These are phyloP conservation scores for Populus hybrid DNA, from an alignment of 441 rosid species.

Conservation along the genomic window DNA sequence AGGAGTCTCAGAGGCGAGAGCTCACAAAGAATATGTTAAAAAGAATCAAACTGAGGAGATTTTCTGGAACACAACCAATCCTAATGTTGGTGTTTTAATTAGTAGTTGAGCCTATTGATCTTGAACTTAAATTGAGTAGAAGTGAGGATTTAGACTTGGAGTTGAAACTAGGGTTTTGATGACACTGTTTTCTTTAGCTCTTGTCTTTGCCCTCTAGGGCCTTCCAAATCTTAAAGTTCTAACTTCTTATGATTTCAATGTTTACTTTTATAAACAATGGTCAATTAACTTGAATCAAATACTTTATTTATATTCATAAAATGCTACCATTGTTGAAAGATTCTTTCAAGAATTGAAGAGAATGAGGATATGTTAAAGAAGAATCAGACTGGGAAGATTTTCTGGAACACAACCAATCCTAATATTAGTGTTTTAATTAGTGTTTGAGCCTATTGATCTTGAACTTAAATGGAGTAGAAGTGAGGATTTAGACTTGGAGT, in stretches of 20 bases:
- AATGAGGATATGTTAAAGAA: slow-evolving; percentile 13
- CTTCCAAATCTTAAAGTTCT: too few species aligned
- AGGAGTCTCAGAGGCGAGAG: neutral
- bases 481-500: slow-evolving; percentile 15
- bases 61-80: neutral
- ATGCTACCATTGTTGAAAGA: neutral
- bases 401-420: neutral
- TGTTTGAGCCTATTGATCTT: neutral
- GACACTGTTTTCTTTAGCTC: neutral
- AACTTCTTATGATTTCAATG: neutral
- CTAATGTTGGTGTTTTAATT: neutral
- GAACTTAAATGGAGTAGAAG: slow-evolving; percentile 6
- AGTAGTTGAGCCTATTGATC: neutral
- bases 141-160: slow-evolving; percentile 15
- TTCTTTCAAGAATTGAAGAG: neutral
- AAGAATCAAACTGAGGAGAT: neutral
- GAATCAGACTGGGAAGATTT: too few species aligned
- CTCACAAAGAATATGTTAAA: slow-evolving; percentile 17
- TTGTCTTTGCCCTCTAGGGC: too few species aligned
- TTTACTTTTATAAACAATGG: neutral
- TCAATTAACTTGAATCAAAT: neutral
- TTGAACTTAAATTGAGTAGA: slow-evolving; percentile 9
- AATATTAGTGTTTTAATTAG: neutral
- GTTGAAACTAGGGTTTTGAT: slow-evolving; percentile 22
- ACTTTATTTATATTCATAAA: too few species aligned